Evolutionary conservation across 106 monocot genomes (phyloP).

Genomic region (Chionographis japonica): DNA sequence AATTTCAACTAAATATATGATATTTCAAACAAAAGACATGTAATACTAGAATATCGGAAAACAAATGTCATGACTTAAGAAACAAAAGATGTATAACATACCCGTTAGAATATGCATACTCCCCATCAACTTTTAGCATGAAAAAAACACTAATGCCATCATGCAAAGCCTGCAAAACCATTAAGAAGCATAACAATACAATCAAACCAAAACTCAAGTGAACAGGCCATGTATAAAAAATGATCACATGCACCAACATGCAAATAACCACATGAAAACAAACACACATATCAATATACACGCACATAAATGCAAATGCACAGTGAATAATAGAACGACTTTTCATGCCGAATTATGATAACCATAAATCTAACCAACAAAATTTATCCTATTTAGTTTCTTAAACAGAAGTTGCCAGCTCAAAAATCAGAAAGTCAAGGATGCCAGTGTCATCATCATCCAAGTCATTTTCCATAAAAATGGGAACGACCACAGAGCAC

Average conservation of each 20-base stretch:
- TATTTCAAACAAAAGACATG: too few relatives aligned
- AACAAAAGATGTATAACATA: constrained; percentile 15
- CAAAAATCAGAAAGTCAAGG: background rate
- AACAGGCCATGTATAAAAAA: background rate
- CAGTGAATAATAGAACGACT: too few relatives aligned
- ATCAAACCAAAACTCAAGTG: background rate
- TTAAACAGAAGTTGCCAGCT: background rate
- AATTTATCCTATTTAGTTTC: too few relatives aligned
- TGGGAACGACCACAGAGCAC: too few relatives aligned
- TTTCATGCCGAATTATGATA: too few relatives aligned
- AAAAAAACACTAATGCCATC: constrained; percentile 77
- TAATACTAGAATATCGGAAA: background rate
- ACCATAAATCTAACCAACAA: too few relatives aligned
- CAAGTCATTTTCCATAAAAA: too few relatives aligned
- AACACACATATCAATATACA: too few relatives aligned
- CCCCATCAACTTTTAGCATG: constrained; percentile 84
- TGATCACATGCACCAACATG: too few relatives aligned
- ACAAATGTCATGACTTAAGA: background rate
- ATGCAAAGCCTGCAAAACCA: constrained; percentile 58
- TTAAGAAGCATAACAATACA: background rate
- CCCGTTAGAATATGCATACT: constrained; percentile 72
- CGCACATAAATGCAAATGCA: too few relatives aligned
- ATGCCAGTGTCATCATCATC: background rate
- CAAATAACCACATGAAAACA: too few relatives aligned
- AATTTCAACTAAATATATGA: too few relatives aligned